Base-by-base conservation (phyloP, 345 rosid species). In the Acer negundo region DNA sequence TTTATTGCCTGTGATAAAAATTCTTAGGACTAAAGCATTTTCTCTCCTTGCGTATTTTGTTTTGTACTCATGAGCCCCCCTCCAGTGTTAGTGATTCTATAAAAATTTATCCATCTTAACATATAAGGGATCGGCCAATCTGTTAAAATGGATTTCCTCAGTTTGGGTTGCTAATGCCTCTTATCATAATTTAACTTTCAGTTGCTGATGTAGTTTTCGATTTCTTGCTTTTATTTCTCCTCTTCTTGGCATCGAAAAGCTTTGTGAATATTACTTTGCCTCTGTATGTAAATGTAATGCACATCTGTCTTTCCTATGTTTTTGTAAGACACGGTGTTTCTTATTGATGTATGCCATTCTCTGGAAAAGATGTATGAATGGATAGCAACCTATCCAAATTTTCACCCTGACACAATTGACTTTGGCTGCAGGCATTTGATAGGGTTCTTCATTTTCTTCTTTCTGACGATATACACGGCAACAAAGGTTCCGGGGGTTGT, bases 401-500 rank as follows among this genome's bases (percentile, higher is more conserved):
- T 12, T n/a, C 0, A 17, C 31, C 16, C 64, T 75, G 19, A 59
- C 40, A 55, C 40, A 22, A 2, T 42, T 75, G 42, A 28, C 19
- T 66, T 72, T 71, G 68, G 61, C 42, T 81, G 40, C 84, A 81
- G 84, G 84, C 81, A 78, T 74, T 81, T 77, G 78, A 70, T 81
- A 70, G 84, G 84, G 40, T 80, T 80, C 78, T 77, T 77, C 72
- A 80, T 81, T 73, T 81, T 81, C 71, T 75, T 81, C 56, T 74
- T 69, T 62, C 75, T 78, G 11, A 74, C 84, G 53, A 73, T 81
- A 69, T 78, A 69, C 69, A 81, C 84, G 19, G 84, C 81, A 49
- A 42, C 13, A 10, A 81, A 62, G 62, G 76, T 70, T 46, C 76
- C 83, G 7, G 73, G 42, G 26, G 79, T 80, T 69, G 79, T 80